These are phyloP conservation scores for Backusella psychrophila DNA, from an alignment of 192 early-diverging fungal species.

Conservation along the genomic window DNA sequence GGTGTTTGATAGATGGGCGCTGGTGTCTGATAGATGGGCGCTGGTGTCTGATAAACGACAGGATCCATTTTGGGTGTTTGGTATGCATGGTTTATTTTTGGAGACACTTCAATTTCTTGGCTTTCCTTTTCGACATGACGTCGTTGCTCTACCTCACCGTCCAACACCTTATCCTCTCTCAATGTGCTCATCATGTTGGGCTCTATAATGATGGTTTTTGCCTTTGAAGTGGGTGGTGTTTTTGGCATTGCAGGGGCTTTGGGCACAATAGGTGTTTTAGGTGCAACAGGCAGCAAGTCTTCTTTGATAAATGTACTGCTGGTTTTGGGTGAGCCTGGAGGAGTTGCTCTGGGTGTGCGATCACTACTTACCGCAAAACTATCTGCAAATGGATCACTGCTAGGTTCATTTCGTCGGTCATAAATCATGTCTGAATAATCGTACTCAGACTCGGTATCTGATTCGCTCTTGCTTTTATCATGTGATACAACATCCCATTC, in stretches of 20 bases:
- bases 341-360: neutral
- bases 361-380: neutral
- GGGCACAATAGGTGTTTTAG: neutral
- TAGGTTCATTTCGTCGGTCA: neutral
- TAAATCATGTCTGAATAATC: conserved; percentile 13
- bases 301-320: neutral
- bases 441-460: conserved; percentile 5
- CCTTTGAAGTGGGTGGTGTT: neutral
- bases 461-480: neutral
- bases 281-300: neutral
- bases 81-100: neutral
- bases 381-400: conserved; percentile 8
- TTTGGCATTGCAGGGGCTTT: neutral
- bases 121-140: conserved; percentile 6
- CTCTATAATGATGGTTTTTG: neutral
- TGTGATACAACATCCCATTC: neutral
- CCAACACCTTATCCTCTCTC: neutral
- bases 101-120: neutral
- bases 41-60: neutral
- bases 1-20: neutral
- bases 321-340: neutral
- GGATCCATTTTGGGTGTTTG: neutral
- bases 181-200: neutral
- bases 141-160: neutral
- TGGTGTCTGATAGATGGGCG: neutral